A percentile compares a stretch with the other conserved stretches of the same genome.
These are phyloP conservation scores for Viridothelium virens DNA, from an alignment of 495 filamentous ascomycete genomes.

Conservation along the genomic window DNA sequence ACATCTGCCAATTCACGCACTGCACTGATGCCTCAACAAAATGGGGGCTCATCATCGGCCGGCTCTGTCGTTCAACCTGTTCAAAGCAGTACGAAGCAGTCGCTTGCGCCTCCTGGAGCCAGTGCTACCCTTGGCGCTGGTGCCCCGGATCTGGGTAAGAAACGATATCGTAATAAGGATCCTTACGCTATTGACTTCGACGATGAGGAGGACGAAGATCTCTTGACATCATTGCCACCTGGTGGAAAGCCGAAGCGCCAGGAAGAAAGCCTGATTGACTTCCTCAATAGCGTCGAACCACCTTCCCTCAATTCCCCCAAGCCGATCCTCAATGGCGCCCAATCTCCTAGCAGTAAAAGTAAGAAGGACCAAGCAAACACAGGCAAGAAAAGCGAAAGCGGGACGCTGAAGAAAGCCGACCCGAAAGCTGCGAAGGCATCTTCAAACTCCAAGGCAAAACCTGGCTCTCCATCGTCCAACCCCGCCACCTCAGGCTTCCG, in stretches of 20 bases:
- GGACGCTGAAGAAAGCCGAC: neutral
- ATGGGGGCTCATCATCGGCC: slow-evolving; percentile 19
- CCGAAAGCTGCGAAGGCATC: neutral
- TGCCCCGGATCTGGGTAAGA: slow-evolving; percentile 38
- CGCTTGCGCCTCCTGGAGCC: slow-evolving; percentile 17
- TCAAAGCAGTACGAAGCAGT: neutral
- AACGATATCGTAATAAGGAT: slow-evolving; percentile 69
- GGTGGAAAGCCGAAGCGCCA: slow-evolving; percentile 34
- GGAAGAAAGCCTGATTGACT: slow-evolving; percentile 75
- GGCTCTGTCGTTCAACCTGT: neutral
- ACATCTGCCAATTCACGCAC: slow-evolving; percentile 51
- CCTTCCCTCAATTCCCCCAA: slow-evolving; percentile 49
- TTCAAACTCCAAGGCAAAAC: no score
- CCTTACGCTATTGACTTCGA: slow-evolving; percentile 87
- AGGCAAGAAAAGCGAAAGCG: slow-evolving; percentile 12
- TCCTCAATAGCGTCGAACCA: slow-evolving; percentile 74
- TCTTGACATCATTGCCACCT: slow-evolving; percentile 40
- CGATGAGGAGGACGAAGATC: slow-evolving; percentile 65
- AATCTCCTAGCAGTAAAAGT: slow-evolving; percentile 10
- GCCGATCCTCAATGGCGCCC: slow-evolving; percentile 24
- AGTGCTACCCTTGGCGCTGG: slow-evolving; percentile 24
- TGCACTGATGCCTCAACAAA: slow-evolving; percentile 44
- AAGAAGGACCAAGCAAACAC: slow-evolving; percentile 15
- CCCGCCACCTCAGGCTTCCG: slow-evolving; percentile 10
- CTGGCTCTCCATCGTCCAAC: slow-evolving; percentile 20